Evolutionary conservation across 2,329 filamentous ascomycete species (phyloP).

Genomic region (Myriosclerotinia scirpicola): DNA sequence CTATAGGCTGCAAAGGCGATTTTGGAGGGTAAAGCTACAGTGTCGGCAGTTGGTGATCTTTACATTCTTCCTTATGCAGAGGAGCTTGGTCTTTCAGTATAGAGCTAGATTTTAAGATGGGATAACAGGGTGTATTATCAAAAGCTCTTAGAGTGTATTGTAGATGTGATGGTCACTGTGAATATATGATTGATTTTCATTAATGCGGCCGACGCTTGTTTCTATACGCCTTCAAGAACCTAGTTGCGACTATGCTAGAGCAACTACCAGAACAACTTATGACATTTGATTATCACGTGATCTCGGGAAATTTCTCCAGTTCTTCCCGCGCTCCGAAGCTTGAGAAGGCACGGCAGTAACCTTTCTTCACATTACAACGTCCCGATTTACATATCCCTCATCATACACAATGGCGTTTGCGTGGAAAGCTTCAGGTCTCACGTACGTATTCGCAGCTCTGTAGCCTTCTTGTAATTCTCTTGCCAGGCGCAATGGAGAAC

Average conservation of each 20-base stretch:
- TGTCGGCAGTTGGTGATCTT: constrained; percentile 88
- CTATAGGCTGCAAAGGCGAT: constrained; percentile 80
- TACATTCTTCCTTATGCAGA: constrained; percentile 88
- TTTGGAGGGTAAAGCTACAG: constrained; percentile 83
- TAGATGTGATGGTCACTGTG: constrained; percentile 32
- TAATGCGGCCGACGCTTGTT: neutral
- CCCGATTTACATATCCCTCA: constrained; percentile 30
- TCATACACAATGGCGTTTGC: constrained; percentile 75
- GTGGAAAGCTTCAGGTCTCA: constrained; percentile 97
- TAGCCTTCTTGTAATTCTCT: neutral
- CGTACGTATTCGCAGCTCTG: constrained; percentile 36
- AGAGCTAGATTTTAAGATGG: constrained; percentile 47
- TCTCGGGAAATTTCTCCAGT: constrained; percentile 13
- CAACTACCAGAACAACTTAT: neutral
- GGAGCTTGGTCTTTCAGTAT: constrained; percentile 93
- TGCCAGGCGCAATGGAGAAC: constrained; percentile 29
- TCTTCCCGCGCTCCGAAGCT: constrained; percentile 27
- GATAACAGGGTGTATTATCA: constrained; percentile 41
- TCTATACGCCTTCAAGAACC: constrained; percentile 2
- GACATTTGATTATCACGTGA: constrained; percentile 12
- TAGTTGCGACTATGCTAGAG: neutral
- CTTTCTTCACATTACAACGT: constrained; percentile 26
- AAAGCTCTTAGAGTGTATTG: constrained; percentile 41
- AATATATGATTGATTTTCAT: constrained; percentile 36
- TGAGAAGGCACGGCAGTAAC: constrained; percentile 28